Evolutionary conservation across 2,329 filamentous ascomycete species (phyloP), one percentile per base, ranked within the genome.

Genomic region (Sclerotinia minor): DNA sequence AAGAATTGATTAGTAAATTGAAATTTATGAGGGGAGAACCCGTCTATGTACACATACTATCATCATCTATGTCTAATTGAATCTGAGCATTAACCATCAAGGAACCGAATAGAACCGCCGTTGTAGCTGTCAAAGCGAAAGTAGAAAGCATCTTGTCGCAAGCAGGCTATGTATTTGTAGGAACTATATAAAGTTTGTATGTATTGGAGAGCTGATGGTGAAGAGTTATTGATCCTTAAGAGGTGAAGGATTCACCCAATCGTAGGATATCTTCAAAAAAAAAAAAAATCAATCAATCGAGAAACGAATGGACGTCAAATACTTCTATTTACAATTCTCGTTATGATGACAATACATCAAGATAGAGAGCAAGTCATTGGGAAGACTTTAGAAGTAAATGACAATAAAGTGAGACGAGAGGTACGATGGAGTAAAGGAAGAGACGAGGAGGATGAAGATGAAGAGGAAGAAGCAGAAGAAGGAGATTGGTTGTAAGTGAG

Each of bases 81-180:
- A 77, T 72, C 38, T 76, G 70, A 44, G 74, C 75, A 55, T 64
- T 49, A 7, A 74, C 70, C 84, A 82, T 49, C 38, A n/a, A 64
- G 35, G 72, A 69, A 53, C 69, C 70, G 5, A 75, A 32, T 7
- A 76, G 66, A 53, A 74, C 64, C 50, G 70, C 72, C 5, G 71
- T 61, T 19, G 71, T 71, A 59, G 72, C 70, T 50, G 69, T 69
- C 24, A 71, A 70, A 72, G 74, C 49, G 69, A 73, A 64, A 53
- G 70, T 70, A 9, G 70, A 60, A 68, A 72, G 67, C 74, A 76
- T 72, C 47, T 19, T 72, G 65, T 57, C 38, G 55, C 21, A 57
- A n/a, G 32, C 35, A 57, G 26, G 32, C 35, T 45, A 5, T 50
- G 32, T 6, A 49, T 24, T 26, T 45, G 32, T 64, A 47, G 8